Evolutionary conservation across 305 asterid genomes (phyloP).

Genomic region (Coffea humblotiana): DNA sequence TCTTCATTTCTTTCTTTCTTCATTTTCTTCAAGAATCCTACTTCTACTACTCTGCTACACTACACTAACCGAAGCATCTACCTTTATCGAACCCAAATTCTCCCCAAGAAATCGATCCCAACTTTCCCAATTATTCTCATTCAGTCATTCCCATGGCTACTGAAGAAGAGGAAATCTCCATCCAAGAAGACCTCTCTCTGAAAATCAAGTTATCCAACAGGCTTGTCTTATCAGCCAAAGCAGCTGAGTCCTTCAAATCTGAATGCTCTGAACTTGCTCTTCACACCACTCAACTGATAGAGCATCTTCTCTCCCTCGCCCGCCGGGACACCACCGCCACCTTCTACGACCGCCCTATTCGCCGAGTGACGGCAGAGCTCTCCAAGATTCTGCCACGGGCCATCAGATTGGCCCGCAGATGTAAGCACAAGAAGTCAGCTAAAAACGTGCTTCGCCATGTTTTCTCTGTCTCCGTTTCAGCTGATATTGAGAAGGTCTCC

Average conservation of each 20-base stretch:
- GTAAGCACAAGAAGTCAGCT: constrained; percentile 43
- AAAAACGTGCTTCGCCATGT: constrained; percentile 53
- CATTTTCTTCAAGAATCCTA: not conserved
- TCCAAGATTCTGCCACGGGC: constrained; percentile 57
- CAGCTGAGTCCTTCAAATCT: constrained; percentile 49
- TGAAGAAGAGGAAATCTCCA: constrained; percentile 44
- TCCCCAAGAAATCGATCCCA: too few species aligned
- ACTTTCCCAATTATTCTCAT: too few species aligned
- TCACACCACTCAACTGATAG: constrained; percentile 43
- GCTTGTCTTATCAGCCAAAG: constrained; percentile 48
- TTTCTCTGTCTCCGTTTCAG: constrained; percentile 54
- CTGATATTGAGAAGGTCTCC: constrained; percentile 49
- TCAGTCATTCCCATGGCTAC: constrained; percentile 7
- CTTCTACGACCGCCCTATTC: constrained; percentile 67
- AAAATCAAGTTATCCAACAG: constrained; percentile 59
- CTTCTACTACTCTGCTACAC: not conserved
- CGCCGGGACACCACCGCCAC: constrained; percentile 41
- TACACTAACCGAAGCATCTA: too few species aligned
- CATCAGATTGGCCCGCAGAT: constrained; percentile 47
- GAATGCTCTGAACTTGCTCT: constrained; percentile 44
- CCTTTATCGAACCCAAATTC: too few species aligned
- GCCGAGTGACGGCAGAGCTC: constrained; percentile 50
- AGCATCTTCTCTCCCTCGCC: constrained; percentile 54
- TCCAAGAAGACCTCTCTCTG: constrained; percentile 52
- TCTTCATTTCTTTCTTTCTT: too few species aligned